Evolutionary conservation across 1,139 yeast genomes (phyloP).

Genomic region (Scheffersomyces titani): DNA sequence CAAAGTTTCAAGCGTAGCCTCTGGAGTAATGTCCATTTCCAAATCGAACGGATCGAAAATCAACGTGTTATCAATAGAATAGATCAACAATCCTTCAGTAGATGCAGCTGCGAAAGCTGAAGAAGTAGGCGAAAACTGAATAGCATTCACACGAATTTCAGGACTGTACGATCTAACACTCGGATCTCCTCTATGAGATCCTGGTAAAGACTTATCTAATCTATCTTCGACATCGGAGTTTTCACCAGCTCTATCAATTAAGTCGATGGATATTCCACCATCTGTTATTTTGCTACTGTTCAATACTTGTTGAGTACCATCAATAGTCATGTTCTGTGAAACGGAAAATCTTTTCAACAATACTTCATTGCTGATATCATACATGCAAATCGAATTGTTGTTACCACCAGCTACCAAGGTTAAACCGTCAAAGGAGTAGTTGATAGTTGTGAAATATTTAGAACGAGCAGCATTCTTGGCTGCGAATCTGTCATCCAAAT

Average conservation of each 20-base stretch:
- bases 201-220: slow-evolving; percentile 76
- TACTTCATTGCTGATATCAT: slow-evolving; percentile 87
- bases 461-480: slow-evolving; percentile 82
- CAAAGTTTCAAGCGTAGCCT: slow-evolving; percentile 63
- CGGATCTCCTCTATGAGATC: slow-evolving; percentile 87
- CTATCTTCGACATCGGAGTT: slow-evolving; percentile 85
- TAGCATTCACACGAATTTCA: slow-evolving; percentile 73
- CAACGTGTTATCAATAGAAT: slow-evolving; percentile 73
- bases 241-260: slow-evolving; percentile 85
- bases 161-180: slow-evolving; percentile 77
- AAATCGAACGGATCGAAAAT: slow-evolving; percentile 93
- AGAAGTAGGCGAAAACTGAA: slow-evolving; percentile 88
- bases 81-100: slow-evolving; percentile 88
- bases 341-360: slow-evolving; percentile 78
- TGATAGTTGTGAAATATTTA: slow-evolving; percentile 76
- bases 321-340: slow-evolving; percentile 85
- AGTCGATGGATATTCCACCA: slow-evolving; percentile 75
- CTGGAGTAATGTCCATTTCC: slow-evolving; percentile 90
- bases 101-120: slow-evolving; percentile 93
- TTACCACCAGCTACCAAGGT: slow-evolving; percentile 91
- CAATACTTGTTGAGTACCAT: slow-evolving; percentile 81
- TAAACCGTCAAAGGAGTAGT: slow-evolving; percentile 88
- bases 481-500: slow-evolving; percentile 76
- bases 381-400: slow-evolving; percentile 86
- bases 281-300: slow-evolving; percentile 85